phyloP scores from a whole-genome alignment of 2,329 filamentous ascomycete species.

The Cytospora piceae region DNA sequence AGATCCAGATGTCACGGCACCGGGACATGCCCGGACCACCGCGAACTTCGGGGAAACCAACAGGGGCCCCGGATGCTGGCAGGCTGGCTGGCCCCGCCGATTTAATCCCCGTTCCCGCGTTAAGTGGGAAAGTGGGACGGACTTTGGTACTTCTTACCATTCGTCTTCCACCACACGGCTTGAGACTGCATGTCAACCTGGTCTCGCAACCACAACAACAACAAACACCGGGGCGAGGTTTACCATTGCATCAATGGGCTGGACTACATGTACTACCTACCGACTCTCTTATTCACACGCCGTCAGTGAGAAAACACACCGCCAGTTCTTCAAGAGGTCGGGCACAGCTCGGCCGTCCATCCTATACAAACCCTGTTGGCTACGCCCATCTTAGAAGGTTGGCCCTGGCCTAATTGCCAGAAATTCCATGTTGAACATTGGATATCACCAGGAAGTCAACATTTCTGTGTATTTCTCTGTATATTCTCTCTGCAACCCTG shows the following conservation, averaged over 20 bases:
- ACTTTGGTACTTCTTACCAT: background rate
- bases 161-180: background rate
- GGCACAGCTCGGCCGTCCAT: background rate
- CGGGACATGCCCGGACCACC: background rate
- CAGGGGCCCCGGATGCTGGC: background rate
- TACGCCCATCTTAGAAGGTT: background rate
- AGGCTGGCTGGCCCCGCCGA: background rate
- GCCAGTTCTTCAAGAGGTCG: background rate
- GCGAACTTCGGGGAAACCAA: background rate
- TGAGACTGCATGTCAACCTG: background rate
- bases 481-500: background rate
- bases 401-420: background rate
- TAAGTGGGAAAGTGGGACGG: background rate
- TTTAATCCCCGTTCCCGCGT: background rate
- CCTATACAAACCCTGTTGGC: background rate
- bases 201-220: background rate
- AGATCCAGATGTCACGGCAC: background rate
- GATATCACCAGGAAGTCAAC: background rate
- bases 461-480: background rate
- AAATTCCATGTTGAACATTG: background rate
- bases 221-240: background rate
- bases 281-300: background rate
- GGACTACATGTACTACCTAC: background rate
- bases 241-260: background rate
- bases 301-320: background rate